Percentiles rank a stretch among this genome's conserved stretches.
Evolutionary conservation across 2,329 filamentous ascomycete genomes (phyloP).

Genomic region (Nannizzia gypsea): DNA sequence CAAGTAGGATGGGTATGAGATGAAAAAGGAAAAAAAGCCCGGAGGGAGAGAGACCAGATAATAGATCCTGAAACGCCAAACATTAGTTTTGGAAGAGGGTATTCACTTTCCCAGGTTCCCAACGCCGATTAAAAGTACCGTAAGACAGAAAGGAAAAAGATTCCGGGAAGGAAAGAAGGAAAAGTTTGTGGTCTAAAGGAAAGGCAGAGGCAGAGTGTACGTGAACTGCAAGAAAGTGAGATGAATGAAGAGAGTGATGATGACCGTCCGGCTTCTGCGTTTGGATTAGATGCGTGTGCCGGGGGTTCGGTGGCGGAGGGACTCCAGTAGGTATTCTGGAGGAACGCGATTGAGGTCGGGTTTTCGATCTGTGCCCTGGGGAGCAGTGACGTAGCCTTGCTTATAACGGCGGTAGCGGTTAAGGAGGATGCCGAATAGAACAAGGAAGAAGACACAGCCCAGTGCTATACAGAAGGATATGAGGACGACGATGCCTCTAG

Average conservation of each 20-base stretch:
- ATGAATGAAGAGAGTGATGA: neutral
- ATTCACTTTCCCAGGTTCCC: constrained; percentile 20
- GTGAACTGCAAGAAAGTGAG: neutral
- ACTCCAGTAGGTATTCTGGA: constrained; percentile 37
- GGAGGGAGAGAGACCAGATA: constrained; percentile 15
- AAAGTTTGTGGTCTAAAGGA: constrained; percentile 5
- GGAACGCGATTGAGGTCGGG: constrained; percentile 36
- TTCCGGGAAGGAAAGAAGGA: neutral
- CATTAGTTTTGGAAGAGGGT: constrained; percentile 24
- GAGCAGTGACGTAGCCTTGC: constrained; percentile 36
- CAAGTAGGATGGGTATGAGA: constrained; percentile 10
- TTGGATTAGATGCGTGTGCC: constrained; percentile 21
- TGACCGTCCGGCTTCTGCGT: neutral
- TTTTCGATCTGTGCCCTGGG: constrained; percentile 36
- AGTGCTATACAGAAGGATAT: constrained; percentile 38
- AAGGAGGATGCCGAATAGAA: constrained; percentile 36
- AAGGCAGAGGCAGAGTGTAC: neutral
- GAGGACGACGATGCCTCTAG: constrained; percentile 36
- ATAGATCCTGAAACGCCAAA: constrained; percentile 4
- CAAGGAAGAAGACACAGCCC: constrained; percentile 38
- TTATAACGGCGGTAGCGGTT: constrained; percentile 38
- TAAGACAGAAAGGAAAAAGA: constrained; percentile 15
- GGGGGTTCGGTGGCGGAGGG: constrained; percentile 26
- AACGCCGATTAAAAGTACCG: constrained; percentile 18
- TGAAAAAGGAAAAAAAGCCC: neutral